Percentiles rank a stretch among this genome's conserved stretches.
Conservation (phyloP, 805 yeast genomes). For the Ogataea methanolica region DNA sequence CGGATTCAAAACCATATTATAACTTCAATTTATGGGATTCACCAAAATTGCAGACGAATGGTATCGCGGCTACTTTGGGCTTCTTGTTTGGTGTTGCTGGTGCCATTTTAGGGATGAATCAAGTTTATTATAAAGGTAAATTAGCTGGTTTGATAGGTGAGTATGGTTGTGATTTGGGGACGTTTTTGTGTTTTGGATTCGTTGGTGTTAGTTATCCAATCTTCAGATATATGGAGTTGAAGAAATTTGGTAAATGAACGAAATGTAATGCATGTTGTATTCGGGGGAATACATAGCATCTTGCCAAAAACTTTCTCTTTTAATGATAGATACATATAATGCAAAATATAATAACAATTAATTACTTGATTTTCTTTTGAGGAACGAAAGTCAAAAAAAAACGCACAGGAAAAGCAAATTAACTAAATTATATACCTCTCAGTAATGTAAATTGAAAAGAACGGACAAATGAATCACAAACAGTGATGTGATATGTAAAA, state of each 20-base stretch:
- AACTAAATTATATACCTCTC: too few species aligned
- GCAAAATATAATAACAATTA: background rate
- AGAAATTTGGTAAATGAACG: constrained; percentile 38
- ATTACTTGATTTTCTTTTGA: background rate
- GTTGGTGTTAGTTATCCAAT: constrained; percentile 61
- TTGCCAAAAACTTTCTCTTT: too few species aligned
- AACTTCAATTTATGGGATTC: constrained; percentile 77
- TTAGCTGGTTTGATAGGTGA: constrained; percentile 62
- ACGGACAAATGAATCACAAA: too few species aligned
- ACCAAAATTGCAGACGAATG: constrained; percentile 53
- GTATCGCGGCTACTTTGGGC: constrained; percentile 64
- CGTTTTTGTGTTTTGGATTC: constrained; percentile 73
- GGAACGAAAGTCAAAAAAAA: too few species aligned
- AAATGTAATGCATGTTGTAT: background rate
- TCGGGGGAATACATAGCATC: background rate
- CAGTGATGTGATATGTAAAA: too few species aligned
- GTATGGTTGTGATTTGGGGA: constrained; percentile 75
- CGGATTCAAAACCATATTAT: constrained; percentile 38
- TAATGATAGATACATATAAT: background rate
- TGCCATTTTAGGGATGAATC: constrained; percentile 84
- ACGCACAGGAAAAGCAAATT: too few species aligned
- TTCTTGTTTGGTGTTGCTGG: constrained; percentile 73
- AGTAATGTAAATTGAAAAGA: too few species aligned
- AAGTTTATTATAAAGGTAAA: constrained; percentile 78
- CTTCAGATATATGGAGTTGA: constrained; percentile 61